Evolutionary conservation across 1,284 basidiomycete species (phyloP).

Genomic region (Cryptococcus sp.): DNA sequence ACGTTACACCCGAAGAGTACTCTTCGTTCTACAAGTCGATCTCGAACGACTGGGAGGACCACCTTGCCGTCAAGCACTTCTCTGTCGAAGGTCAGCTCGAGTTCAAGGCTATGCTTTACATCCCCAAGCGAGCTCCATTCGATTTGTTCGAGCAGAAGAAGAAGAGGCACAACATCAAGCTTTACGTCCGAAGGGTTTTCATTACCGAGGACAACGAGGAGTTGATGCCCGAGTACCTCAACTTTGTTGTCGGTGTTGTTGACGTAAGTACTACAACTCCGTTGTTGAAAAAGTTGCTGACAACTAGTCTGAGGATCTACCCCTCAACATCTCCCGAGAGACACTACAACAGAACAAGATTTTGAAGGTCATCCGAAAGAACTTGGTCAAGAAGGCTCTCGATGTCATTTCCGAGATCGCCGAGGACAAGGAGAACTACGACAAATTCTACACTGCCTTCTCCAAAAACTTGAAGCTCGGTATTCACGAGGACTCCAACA

Average conservation of each 20-base stretch:
- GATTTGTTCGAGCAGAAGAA: constrained; percentile 99
- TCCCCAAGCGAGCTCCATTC: constrained; percentile 96
- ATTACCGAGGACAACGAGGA: constrained; percentile 99
- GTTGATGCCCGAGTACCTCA: constrained; percentile 99
- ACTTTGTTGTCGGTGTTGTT: constrained; percentile 99
- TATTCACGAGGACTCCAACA: constrained; percentile 98
- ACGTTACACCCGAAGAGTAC: constrained; percentile 93
- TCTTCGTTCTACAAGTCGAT: constrained; percentile 98
- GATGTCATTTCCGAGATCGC: constrained; percentile 94
- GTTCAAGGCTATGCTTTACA: constrained; percentile 98
- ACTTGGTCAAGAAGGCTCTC: constrained; percentile 97
- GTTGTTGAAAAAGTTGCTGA: background rate
- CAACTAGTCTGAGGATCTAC: constrained; percentile 84
- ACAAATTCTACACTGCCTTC: constrained; percentile 90
- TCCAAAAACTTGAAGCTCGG: constrained; percentile 98
- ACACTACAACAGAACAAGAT: constrained; percentile 99
- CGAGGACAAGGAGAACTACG: constrained; percentile 99
- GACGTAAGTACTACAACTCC: constrained; percentile 52
- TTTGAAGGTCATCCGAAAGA: constrained; percentile 76
- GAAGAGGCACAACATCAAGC: constrained; percentile 99
- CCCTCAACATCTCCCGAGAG: constrained; percentile 99
- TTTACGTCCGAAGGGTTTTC: constrained; percentile 99
- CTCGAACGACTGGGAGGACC: constrained; percentile 99
- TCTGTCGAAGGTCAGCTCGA: constrained; percentile 99
- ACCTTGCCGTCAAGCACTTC: constrained; percentile 99